Conservation (phyloP, 305 asterid species). For the Fraxinus greggii region DNA sequence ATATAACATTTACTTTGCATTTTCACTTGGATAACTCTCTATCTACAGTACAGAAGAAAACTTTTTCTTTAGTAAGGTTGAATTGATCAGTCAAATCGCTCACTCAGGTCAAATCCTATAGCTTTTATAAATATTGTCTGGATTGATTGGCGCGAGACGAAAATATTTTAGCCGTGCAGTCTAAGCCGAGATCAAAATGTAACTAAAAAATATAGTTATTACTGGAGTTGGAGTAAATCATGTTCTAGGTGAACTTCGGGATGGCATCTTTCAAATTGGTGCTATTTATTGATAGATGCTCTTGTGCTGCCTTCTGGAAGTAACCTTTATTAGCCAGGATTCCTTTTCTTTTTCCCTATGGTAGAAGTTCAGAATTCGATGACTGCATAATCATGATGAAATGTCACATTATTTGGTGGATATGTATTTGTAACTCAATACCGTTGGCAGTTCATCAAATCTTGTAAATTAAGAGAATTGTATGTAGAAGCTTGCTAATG, state of each 20-base stretch:
- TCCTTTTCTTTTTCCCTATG: background rate
- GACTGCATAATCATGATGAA: background rate
- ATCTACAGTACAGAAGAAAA: background rate
- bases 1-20: background rate
- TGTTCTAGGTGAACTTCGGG: background rate
- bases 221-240: background rate
- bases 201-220: background rate
- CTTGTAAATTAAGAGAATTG: background rate
- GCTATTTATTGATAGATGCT: background rate
- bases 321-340: background rate
- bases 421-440: background rate
- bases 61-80: background rate
- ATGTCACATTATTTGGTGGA: background rate
- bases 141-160: background rate
- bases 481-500: background rate
- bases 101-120: background rate
- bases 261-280: background rate
- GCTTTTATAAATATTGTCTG: background rate
- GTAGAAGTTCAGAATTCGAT: background rate
- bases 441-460: background rate
- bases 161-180: background rate
- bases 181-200: background rate
- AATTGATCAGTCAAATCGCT: background rate
- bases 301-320: background rate
- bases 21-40: background rate